Evolutionary conservation across 148 eudicot genomes (phyloP), one percentile per base, ranked within the genome.

Genomic region (Pouteria glomerata): DNA sequence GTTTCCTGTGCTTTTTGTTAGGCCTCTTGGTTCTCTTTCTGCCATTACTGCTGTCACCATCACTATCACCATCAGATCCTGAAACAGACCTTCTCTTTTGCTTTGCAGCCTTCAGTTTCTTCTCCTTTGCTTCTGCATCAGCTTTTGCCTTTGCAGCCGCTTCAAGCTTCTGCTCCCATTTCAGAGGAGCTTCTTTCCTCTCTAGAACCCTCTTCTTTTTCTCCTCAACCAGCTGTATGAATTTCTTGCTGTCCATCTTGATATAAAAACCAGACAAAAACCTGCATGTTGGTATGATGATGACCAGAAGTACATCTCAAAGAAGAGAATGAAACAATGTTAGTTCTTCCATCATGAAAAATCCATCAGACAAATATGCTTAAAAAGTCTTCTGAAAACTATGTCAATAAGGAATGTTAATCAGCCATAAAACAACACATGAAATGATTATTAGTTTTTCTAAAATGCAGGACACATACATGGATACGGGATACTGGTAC

Each of bases 251-350:
- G 85, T 93, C 98, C 98, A 93, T 93, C 70, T 59, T 68, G 78
- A 83, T 55, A 74, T 57, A 74, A 87, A 87, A 83, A 83, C 81
- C 83, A 90, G 84, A 77, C 68, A 73, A 88, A 90, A 83, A 78
- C 31, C 98, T 93, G 97, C 98, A 93, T 93, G 82, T 85, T 90
- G 95, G 97, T 87, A 89, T 90, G 98, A 86, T 84, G 97, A 93
- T 89, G 98, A 74, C 89, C 85, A 72, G 82, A 89, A 81, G 98
- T 86, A 77, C 98, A 93, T 93, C 98, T 93, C 98, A 86, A 82
- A 89, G 84, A 86, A 84, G 97, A 90, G 93, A 89, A 93, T 78
- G 89, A 81, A 84, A 86, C 77, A 86, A 78, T 75, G 97, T 93
- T 90, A 93, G 98, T 83, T 93, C 85, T 76, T 93, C 90, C 70